These are phyloP conservation scores for Serendipita sp. DNA, from an alignment of 768 basidiomycete genomes.

Conservation along the genomic window DNA sequence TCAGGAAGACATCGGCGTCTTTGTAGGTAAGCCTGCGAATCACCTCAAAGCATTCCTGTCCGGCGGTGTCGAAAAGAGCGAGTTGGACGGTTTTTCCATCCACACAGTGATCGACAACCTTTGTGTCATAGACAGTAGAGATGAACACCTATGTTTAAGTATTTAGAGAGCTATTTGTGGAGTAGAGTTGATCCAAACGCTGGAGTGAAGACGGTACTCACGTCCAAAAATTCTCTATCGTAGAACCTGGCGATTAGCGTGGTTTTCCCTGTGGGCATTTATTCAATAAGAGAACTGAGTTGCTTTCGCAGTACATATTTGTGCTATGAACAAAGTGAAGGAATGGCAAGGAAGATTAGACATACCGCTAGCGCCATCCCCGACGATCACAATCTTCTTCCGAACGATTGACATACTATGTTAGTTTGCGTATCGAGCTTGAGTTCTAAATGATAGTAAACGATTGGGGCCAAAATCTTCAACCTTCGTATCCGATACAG, in stretches of 20 bases:
- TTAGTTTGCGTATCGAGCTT: no score
- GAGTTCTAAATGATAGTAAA: no score
- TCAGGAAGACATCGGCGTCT: neutral
- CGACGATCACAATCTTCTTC: no score
- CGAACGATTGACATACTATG: no score
- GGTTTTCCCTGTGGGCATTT: neutral
- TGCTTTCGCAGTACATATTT: no score
- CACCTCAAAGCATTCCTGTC: neutral
- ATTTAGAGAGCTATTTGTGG: no score
- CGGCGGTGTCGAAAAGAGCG: neutral
- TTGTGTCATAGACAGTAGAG: neutral
- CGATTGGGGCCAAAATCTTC: no score
- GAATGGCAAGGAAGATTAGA: no score
- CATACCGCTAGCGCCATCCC: no score
- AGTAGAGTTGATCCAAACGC: neutral
- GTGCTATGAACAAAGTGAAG: no score
- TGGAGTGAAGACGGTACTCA: neutral
- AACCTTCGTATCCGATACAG: no score
- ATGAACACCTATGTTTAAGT: neutral
- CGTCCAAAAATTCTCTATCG: neutral
- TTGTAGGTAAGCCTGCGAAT: neutral
- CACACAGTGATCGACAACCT: neutral
- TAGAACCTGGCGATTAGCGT: neutral
- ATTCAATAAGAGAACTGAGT: no score
- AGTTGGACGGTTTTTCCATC: neutral